Percentiles rank a stretch among this genome's conserved stretches.
Conservation (phyloP, 495 filamentous ascomycete genomes). For the Penicillium verhagenii region DNA sequence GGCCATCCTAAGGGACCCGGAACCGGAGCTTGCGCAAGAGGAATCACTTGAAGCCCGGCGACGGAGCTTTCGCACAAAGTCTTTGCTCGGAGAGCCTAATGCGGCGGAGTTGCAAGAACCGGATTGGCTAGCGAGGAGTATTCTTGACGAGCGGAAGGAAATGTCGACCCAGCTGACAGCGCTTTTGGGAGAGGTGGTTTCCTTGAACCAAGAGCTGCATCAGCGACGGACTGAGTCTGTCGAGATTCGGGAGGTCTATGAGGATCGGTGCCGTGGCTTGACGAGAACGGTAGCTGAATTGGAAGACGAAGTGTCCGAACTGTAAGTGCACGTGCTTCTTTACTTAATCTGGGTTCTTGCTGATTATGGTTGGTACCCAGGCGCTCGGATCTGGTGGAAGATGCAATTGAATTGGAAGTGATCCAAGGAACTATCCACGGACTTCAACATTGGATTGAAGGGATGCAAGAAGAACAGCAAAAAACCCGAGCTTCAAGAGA, state of each 20-base stretch:
- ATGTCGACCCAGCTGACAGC: slow-evolving; percentile 19
- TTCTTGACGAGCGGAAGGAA: background rate
- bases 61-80: background rate
- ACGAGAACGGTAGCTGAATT: slow-evolving; percentile 25
- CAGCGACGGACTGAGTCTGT: slow-evolving; percentile 31
- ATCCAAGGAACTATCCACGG: slow-evolving; percentile 39
- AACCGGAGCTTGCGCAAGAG: slow-evolving; percentile 19
- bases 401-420: slow-evolving; percentile 36
- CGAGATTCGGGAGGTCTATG: slow-evolving; percentile 34
- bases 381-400: slow-evolving; percentile 31
- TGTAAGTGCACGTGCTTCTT: slow-evolving; percentile 24
- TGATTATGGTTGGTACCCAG: slow-evolving; percentile 16
- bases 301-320: slow-evolving; percentile 31
- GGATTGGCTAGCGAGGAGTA: background rate
- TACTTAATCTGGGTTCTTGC: background rate
- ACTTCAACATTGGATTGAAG: slow-evolving; percentile 32
- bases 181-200: slow-evolving; percentile 27
- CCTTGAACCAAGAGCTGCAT: slow-evolving; percentile 28
- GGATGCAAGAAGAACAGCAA: slow-evolving; percentile 27
- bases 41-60: background rate
- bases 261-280: slow-evolving; percentile 28
- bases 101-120: background rate
- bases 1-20: slow-evolving; percentile 27
- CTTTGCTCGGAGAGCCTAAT: background rate
- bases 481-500: background rate